Evolutionary conservation across 805 yeast species (phyloP).

Genomic region (Ogataea pignaliae): DNA sequence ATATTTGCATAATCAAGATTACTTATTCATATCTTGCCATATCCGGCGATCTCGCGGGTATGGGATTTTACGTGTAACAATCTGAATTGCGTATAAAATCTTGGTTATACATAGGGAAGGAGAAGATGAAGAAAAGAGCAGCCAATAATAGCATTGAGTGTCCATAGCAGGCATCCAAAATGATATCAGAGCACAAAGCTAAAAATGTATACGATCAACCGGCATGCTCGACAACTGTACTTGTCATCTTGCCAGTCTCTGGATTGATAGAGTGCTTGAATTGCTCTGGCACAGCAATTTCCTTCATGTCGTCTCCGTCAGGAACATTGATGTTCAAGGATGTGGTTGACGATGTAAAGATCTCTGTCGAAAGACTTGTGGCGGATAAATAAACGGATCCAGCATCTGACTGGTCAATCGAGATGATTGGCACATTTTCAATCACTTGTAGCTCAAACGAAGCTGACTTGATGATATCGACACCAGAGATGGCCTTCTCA

Average conservation of each 20-base stretch:
- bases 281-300: conserved; percentile 89
- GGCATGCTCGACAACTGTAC: conserved; percentile 77
- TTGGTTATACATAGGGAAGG: no score
- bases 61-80: no score
- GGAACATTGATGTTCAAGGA: conserved; percentile 85
- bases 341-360: conserved; percentile 81
- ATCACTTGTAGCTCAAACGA: conserved; percentile 82
- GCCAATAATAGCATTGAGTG: no score
- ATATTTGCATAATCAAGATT: background rate
- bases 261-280: conserved; percentile 61
- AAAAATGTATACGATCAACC: conserved; percentile 38
- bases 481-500: conserved; percentile 80
- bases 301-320: conserved; percentile 69
- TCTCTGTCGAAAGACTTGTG: conserved; percentile 66
- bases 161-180: no score
- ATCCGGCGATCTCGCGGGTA: no score
- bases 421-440: conserved; percentile 77
- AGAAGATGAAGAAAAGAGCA: no score
- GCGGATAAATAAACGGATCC: conserved; percentile 76
- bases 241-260: conserved; percentile 53
- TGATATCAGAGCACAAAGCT: background rate
- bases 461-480: conserved; percentile 78
- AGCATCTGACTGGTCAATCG: conserved; percentile 84
- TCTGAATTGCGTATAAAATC: no score
- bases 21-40: no score